Conservation (phyloP, 768 basidiomycete genomes). For the Suillus plorans region DNA sequence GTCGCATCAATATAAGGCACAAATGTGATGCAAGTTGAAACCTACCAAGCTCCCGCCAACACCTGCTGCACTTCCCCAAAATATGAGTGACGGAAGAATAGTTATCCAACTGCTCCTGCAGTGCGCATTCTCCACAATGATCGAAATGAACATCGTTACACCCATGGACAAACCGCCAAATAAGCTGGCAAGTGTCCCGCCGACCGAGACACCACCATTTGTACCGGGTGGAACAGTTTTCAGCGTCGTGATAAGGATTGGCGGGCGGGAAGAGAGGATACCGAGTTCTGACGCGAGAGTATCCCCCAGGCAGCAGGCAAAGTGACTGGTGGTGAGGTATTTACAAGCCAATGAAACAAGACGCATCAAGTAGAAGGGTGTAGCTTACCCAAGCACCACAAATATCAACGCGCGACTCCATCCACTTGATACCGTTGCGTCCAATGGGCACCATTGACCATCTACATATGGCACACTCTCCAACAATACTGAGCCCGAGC, state of each 20-base stretch:
- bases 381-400: conserved; percentile 60
- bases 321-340: conserved; percentile 53
- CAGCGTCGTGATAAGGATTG: conserved; percentile 78
- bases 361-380: background rate
- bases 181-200: conserved; percentile 73
- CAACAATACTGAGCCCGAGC: conserved; percentile 21
- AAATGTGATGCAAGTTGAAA: background rate
- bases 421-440: conserved; percentile 41
- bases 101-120: conserved; percentile 44
- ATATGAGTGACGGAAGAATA: conserved; percentile 44
- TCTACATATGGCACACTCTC: conserved; percentile 3
- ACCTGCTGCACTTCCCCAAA: conserved; percentile 67
- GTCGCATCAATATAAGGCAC: conserved; percentile 5
- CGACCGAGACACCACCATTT: conserved; percentile 80
- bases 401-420: conserved; percentile 66
- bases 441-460: conserved; percentile 62
- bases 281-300: conserved; percentile 94
- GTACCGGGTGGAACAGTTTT: conserved; percentile 82
- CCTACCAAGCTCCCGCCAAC: conserved; percentile 78
- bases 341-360: conserved; percentile 3
- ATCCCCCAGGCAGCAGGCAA: conserved; percentile 87
- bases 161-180: conserved; percentile 77
- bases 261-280: conserved; percentile 69
- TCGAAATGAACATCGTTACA: conserved; percentile 48
- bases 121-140: conserved; percentile 60